A percentile compares a stretch with the other conserved stretches of the same genome.
Conservation (phyloP, 495 filamentous ascomycete species). For the Aspergillus egyptiacus region DNA sequence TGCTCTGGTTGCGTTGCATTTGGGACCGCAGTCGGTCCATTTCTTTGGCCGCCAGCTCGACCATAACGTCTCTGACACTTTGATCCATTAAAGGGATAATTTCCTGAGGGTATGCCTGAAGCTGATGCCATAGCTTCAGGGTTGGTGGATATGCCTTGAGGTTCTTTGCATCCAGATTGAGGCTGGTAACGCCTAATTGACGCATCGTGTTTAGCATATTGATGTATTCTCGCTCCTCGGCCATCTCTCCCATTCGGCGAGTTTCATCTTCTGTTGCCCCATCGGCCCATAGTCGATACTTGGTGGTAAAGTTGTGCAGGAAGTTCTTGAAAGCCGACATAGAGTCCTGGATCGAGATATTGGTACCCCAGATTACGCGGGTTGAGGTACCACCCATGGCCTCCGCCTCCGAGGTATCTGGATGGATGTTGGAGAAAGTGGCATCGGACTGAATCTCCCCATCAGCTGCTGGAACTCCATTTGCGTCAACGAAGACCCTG, state of each 20-base stretch:
- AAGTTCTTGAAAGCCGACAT: conserved; percentile 85
- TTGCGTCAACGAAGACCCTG: conserved; percentile 75
- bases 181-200: conserved; percentile 67
- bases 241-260: conserved; percentile 48
- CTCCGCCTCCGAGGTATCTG: conserved; percentile 86
- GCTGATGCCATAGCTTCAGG: conserved; percentile 88
- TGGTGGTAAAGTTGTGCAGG: conserved; percentile 78
- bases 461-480: conserved; percentile 61
- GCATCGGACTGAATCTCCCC: conserved; percentile 61
- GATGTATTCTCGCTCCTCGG: conserved; percentile 70
- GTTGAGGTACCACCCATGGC: conserved; percentile 73
- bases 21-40: conserved; percentile 63
- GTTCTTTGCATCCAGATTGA: conserved; percentile 85
- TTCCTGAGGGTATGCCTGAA: conserved; percentile 88
- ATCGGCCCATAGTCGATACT: conserved; percentile 86
- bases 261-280: conserved; percentile 76
- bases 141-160: conserved; percentile 91
- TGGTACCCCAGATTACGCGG: conserved; percentile 94
- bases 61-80: conserved; percentile 84
- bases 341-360: conserved; percentile 86
- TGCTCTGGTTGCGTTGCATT: conserved; percentile 42
- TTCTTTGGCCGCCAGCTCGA: conserved; percentile 77
- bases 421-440: conserved; percentile 82
- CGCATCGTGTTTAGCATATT: conserved; percentile 87
- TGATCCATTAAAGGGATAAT: conserved; percentile 97